phyloP scores from a whole-genome alignment of 768 basidiomycete species.

The Mycena chlorophos region DNA sequence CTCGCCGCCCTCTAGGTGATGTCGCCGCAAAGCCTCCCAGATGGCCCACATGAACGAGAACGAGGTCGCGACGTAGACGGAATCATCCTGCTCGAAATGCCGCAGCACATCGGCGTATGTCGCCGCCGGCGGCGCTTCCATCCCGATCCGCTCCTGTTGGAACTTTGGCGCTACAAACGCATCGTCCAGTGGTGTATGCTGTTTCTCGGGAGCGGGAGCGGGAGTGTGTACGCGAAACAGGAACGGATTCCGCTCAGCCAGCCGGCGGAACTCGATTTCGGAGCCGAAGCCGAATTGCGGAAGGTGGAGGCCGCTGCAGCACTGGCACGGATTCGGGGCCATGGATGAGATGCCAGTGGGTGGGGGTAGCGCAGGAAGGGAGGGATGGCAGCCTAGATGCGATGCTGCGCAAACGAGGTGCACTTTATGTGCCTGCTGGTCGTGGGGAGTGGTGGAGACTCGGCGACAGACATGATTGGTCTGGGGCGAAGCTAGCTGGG shows the following conservation, averaged over 20 bases:
- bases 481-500: neutral
- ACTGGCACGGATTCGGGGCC: neutral
- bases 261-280: constrained; percentile 59
- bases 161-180: constrained; percentile 69
- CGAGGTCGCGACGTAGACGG: constrained; percentile 71
- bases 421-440: neutral
- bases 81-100: constrained; percentile 72
- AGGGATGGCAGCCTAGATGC: neutral
- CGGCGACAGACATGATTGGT: too few species aligned
- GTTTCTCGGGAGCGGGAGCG: constrained; percentile 72
- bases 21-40: constrained; percentile 80
- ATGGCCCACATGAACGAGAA: constrained; percentile 83
- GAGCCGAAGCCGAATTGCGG: constrained; percentile 76
- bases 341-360: neutral
- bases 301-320: constrained; percentile 28
- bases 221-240: constrained; percentile 82
- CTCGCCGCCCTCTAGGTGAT: constrained; percentile 67
- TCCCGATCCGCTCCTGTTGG: constrained; percentile 42
- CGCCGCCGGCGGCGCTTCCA: constrained; percentile 33
- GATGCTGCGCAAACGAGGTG: neutral
- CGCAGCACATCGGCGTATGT: constrained; percentile 64
- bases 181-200: constrained; percentile 51
- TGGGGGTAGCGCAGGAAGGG: neutral
- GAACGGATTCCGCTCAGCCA: constrained; percentile 67
- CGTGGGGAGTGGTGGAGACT: neutral